These are phyloP conservation scores for Diplogelasinospora grovesii DNA, from an alignment of 495 filamentous ascomycete genomes.

Conservation along the genomic window DNA sequence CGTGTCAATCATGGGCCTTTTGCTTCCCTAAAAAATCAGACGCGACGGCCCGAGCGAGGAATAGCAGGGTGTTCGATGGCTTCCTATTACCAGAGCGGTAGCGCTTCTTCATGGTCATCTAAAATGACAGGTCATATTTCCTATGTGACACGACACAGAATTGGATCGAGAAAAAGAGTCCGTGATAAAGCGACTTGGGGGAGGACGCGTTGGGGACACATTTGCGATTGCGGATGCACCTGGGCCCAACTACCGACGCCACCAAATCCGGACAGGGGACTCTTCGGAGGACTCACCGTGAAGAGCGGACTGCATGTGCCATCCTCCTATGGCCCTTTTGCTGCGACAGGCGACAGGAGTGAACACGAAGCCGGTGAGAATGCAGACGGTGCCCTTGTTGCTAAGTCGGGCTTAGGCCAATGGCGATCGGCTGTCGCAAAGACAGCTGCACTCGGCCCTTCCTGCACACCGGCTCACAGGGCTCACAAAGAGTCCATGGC, in stretches of 20 bases:
- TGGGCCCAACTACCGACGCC: slow-evolving; percentile 2
- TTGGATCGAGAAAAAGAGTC: background rate
- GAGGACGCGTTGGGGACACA: too few species aligned
- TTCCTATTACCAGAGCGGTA: slow-evolving; percentile 3
- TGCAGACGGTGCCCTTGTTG: slow-evolving; percentile 1
- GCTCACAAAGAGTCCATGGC: background rate
- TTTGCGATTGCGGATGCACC: slow-evolving; percentile 5
- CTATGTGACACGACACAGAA: slow-evolving; percentile 2
- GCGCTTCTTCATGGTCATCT: slow-evolving; percentile 1
- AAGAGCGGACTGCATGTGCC: slow-evolving; percentile 1
- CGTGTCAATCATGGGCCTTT: background rate
- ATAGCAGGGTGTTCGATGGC: slow-evolving; percentile 13
- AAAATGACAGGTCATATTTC: slow-evolving; percentile 11
- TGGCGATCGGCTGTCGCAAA: slow-evolving; percentile 3
- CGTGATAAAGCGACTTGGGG: slow-evolving; percentile 17
- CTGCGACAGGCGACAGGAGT: too few species aligned
- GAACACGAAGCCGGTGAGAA: slow-evolving; percentile 2
- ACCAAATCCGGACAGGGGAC: background rate
- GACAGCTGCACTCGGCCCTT: background rate
- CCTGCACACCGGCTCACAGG: too few species aligned
- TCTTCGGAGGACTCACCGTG: too few species aligned
- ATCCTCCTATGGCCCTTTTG: background rate
- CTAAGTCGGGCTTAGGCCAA: slow-evolving; percentile 3
- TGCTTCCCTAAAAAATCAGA: slow-evolving; percentile 3
- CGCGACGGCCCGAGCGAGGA: slow-evolving; percentile 5